These are phyloP conservation scores for Diplodia scrobiculata DNA, from an alignment of 2,329 filamentous ascomycete genomes.

Conservation along the genomic window DNA sequence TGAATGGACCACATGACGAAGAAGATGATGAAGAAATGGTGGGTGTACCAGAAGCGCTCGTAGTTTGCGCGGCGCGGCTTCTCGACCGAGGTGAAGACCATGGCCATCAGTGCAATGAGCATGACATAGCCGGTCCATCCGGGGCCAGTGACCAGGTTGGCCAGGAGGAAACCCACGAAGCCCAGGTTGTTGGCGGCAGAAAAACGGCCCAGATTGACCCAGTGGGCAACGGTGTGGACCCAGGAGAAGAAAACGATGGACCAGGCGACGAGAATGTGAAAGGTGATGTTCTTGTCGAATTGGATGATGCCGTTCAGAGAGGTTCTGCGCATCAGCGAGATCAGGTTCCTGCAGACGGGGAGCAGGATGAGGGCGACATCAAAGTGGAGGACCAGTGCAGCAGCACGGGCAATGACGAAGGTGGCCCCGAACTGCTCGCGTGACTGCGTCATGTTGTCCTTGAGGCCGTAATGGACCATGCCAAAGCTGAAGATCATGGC, in stretches of 20 bases:
- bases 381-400: constrained; percentile 76
- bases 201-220: constrained; percentile 81
- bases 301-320: constrained; percentile 84
- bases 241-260: constrained; percentile 87
- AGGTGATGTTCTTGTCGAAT: constrained; percentile 87
- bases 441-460: constrained; percentile 51
- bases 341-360: constrained; percentile 80
- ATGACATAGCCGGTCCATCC: constrained; percentile 87
- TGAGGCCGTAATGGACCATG: constrained; percentile 76
- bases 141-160: constrained; percentile 76
- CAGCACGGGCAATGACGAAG: constrained; percentile 73
- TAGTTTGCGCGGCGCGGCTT: constrained; percentile 79
- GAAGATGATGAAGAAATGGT: constrained; percentile 85
- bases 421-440: constrained; percentile 72
- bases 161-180: constrained; percentile 74
- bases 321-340: constrained; percentile 77
- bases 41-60: constrained; percentile 87
- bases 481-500: constrained; percentile 77
- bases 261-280: constrained; percentile 83
- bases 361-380: constrained; percentile 78
- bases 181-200: constrained; percentile 74
- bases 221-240: constrained; percentile 83
- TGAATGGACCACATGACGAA: constrained; percentile 92
- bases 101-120: constrained; percentile 75
- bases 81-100: constrained; percentile 76